Evolutionary conservation across 2,329 filamentous ascomycete genomes (phyloP).

Genomic region (Rhynchosporium graminicola): DNA sequence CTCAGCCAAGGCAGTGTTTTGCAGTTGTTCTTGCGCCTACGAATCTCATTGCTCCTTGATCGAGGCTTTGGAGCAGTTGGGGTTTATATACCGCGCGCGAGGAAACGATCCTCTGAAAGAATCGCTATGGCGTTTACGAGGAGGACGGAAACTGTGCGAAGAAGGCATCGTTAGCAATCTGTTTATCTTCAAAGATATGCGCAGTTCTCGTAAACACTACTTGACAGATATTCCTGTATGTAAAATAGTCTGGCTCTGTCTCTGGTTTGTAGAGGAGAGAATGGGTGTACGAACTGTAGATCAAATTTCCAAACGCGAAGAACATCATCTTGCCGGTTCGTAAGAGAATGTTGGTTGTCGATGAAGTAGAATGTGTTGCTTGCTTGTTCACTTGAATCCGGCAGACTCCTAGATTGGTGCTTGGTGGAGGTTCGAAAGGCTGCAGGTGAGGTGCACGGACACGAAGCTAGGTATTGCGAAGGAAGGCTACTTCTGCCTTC

Average conservation of each 20-base stretch:
- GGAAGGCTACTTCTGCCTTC: slow-evolving; percentile 3
- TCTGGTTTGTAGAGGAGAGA: not conserved
- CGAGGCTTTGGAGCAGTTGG: not conserved
- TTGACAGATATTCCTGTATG: slow-evolving; percentile 8
- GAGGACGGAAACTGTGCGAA: slow-evolving; percentile 69
- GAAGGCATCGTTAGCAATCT: not conserved
- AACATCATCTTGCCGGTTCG: slow-evolving; percentile 61
- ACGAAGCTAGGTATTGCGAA: slow-evolving; percentile 25
- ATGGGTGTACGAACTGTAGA: slow-evolving; percentile 60
- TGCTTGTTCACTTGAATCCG: slow-evolving; percentile 22
- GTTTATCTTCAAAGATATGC: not conserved
- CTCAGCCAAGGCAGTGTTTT: too few relatives aligned
- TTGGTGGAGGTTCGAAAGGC: slow-evolving; percentile 8
- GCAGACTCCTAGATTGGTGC: not conserved
- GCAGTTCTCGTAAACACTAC: not conserved
- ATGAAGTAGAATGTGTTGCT: slow-evolving; percentile 17
- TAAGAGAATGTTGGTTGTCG: slow-evolving; percentile 11
- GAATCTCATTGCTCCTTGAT: too few relatives aligned
- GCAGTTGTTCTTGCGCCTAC: too few relatives aligned
- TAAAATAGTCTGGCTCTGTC: not conserved
- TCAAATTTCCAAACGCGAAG: slow-evolving; percentile 66
- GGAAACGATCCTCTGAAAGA: slow-evolving; percentile 92
- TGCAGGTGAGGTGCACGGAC: slow-evolving; percentile 24
- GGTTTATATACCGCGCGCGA: slow-evolving; percentile 65
- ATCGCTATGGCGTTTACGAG: slow-evolving; percentile 92